phyloP scores from a whole-genome alignment of 2,329 filamentous ascomycete genomes.

The Coleophoma eucalyptorum region DNA sequence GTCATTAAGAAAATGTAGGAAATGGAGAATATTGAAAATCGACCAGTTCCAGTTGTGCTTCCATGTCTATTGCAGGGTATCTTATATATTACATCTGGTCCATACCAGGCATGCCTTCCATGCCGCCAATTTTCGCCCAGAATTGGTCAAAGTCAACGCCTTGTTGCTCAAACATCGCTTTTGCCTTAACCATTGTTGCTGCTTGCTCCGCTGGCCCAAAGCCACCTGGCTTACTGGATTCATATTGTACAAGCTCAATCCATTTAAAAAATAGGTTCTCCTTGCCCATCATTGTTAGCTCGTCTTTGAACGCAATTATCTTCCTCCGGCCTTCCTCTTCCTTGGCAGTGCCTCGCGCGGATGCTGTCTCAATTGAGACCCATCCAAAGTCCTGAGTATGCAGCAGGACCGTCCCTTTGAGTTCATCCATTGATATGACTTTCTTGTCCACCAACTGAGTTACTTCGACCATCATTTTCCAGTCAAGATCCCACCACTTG shows the following conservation, averaged over 20 bases:
- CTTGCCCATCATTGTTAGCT: slow-evolving; percentile 71
- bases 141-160: slow-evolving; percentile 81
- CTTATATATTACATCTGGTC: slow-evolving; percentile 23
- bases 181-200: slow-evolving; percentile 68
- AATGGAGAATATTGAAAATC: no score
- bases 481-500: slow-evolving; percentile 83
- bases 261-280: slow-evolving; percentile 88
- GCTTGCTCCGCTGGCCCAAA: slow-evolving; percentile 74
- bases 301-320: slow-evolving; percentile 77
- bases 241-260: slow-evolving; percentile 90
- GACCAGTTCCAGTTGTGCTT: no score
- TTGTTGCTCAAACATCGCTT: slow-evolving; percentile 69
- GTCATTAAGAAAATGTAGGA: no score
- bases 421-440: slow-evolving; percentile 56
- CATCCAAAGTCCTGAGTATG: slow-evolving; percentile 67
- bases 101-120: slow-evolving; percentile 51
- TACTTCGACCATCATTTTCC: slow-evolving; percentile 72
- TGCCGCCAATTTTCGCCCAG: slow-evolving; percentile 66
- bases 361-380: slow-evolving; percentile 62
- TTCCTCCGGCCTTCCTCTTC: slow-evolving; percentile 67
- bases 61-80: neutral
- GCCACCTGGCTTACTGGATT: slow-evolving; percentile 73
- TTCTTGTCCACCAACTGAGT: slow-evolving; percentile 65
- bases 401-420: slow-evolving; percentile 68
- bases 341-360: slow-evolving; percentile 39